These are phyloP conservation scores for Hericium erinaceus DNA, from an alignment of 768 basidiomycete species.

Conservation along the genomic window DNA sequence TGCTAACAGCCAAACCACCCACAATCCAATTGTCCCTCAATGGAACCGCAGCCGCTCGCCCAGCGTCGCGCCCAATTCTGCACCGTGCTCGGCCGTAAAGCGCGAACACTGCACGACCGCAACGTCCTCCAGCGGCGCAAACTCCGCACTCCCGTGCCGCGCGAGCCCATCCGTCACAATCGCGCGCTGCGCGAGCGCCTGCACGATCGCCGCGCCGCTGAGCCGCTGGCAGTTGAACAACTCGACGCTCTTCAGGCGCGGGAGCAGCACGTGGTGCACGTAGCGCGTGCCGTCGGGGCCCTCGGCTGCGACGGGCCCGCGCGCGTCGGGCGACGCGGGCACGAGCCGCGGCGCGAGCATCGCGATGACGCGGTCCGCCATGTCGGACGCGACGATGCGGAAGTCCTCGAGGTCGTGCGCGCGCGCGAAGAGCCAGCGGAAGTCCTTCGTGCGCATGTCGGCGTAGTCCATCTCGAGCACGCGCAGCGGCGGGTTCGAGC, in stretches of 20 bases:
- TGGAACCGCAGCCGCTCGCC: slow-evolving; percentile 16
- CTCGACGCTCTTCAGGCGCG: slow-evolving; percentile 41
- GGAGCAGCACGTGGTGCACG: slow-evolving; percentile 36
- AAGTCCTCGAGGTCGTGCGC: slow-evolving; percentile 50
- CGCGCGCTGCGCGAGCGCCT: slow-evolving; percentile 40
- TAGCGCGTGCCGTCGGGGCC: slow-evolving; percentile 4
- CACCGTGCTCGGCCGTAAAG: slow-evolving; percentile 17
- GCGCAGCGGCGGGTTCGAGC: slow-evolving; percentile 53
- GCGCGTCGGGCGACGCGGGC: slow-evolving; percentile 6
- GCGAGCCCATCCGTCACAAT: slow-evolving; percentile 26
- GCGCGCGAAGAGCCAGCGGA: slow-evolving; percentile 54
- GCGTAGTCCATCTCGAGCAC: slow-evolving; percentile 72
- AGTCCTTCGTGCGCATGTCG: slow-evolving; percentile 81
- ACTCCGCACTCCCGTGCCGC: slow-evolving; percentile 10
- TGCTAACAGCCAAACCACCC: no score
- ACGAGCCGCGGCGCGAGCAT: slow-evolving; percentile 39
- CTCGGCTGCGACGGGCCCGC: slow-evolving; percentile 5
- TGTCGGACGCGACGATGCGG: slow-evolving; percentile 70
- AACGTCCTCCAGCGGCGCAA: slow-evolving; percentile 18
- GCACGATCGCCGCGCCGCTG: slow-evolving; percentile 48
- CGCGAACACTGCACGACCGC: slow-evolving; percentile 21
- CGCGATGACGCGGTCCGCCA: slow-evolving; percentile 63
- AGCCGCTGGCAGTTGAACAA: slow-evolving; percentile 57
- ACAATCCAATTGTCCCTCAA: not conserved
- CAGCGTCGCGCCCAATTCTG: slow-evolving; percentile 17